Base-by-base conservation (phyloP, 2,329 filamentous ascomycete species). In the Fusarium musae region DNA sequence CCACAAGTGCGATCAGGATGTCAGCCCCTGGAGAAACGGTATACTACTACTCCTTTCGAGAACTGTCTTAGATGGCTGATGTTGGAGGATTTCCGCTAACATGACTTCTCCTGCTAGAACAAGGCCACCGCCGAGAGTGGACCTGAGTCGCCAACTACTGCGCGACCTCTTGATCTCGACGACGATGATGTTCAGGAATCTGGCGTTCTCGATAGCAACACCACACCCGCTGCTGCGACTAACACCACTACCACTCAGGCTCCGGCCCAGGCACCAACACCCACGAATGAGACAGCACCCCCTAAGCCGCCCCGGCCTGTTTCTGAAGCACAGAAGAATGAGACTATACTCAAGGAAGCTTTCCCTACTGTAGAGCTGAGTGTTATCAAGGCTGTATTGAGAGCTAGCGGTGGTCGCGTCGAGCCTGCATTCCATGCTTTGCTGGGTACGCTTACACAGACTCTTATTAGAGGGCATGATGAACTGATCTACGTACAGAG, bases 401-500 rank as follows among this genome's bases (percentile, higher is more conserved):
- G 89, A 30, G 96, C 96, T 19, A 98, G 96, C 81, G 88, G 91
- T 66, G 96, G 95, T 67, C 91, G 92, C 78, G 91, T 98, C 53
- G 96, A 99, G 82, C 93, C 94, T 37, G 96, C 96, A 19, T 99
- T 99, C 84, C 96, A 98, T 84, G 96, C 96, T 40, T 88, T 99
- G 47, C 87, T 99, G 49, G 93, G 93, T 94, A 86, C 70, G 78
- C 23, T 47, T 37, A 46, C 37, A 42, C 23, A 19, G 16, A 28
- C 15, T n/a, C 30, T 34, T 19, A 12, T 11, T 6, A 23, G 9
- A 30, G 21, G n/a, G n/a, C 17, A 62, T 11, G 21, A 19, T 4
- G 39, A 47, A 54, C 71, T 77, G 63, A 79, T 32, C 36, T 40
- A 40, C 26, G 39, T 37, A 59, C 69, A 93, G 92, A 92, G 77